phyloP scores from a whole-genome alignment of 2,329 filamentous ascomycete species.

The Pyricularia grisea region DNA sequence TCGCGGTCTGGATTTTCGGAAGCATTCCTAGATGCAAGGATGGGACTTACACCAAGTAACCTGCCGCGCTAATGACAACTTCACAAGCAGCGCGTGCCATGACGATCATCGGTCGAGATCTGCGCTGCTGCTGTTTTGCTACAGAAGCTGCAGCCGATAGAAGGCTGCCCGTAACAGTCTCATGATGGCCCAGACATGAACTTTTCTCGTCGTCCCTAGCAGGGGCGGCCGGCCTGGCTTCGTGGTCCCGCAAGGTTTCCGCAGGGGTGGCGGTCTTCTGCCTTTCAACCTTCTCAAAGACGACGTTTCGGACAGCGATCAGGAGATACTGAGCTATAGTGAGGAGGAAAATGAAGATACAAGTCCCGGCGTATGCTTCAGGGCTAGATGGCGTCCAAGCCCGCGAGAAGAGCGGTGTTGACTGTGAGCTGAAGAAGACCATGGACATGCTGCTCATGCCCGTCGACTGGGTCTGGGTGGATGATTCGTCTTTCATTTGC shows the following conservation, averaged over 20 bases:
- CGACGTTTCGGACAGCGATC: slow-evolving; percentile 54
- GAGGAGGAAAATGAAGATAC: slow-evolving; percentile 80
- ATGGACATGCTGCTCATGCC: neutral
- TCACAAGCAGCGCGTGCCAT: slow-evolving; percentile 62
- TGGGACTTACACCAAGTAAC: slow-evolving; percentile 73
- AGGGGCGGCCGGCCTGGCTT: slow-evolving; percentile 59
- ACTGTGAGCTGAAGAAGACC: neutral
- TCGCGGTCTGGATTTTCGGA: neutral
- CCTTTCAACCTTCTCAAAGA: slow-evolving; percentile 49
- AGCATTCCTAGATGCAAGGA: neutral
- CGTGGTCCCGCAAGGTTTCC: slow-evolving; percentile 61
- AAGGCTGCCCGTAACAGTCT: slow-evolving; percentile 65
- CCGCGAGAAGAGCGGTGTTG: slow-evolving; percentile 47
- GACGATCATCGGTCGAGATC: slow-evolving; percentile 77
- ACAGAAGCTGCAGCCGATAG: slow-evolving; percentile 69
- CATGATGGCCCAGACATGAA: slow-evolving; percentile 42
- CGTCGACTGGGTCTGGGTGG: neutral
- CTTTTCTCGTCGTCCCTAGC: slow-evolving; percentile 61
- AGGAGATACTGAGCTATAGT: slow-evolving; percentile 60
- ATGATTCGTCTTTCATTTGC: neutral
- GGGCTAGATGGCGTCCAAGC: slow-evolving; percentile 64
- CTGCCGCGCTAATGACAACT: slow-evolving; percentile 63
- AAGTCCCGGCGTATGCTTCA: slow-evolving; percentile 76
- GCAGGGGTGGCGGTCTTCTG: slow-evolving; percentile 58
- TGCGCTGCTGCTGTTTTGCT: slow-evolving; percentile 38